These are phyloP conservation scores for Leishmania aethiopica DNA, from an alignment of 208 protist genomes.

Conservation along the genomic window DNA sequence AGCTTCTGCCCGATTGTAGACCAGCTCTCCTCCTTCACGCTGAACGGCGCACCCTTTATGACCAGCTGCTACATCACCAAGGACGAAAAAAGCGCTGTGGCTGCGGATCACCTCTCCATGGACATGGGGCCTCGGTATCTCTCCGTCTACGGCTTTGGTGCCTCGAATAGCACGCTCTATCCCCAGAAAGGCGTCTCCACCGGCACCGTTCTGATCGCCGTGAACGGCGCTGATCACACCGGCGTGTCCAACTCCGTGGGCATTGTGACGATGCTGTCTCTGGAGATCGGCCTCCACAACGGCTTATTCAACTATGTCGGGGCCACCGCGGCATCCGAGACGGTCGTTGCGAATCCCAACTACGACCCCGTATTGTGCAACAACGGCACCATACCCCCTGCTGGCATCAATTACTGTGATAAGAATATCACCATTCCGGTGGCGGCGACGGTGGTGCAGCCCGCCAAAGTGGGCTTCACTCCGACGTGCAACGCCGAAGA, in stretches of 20 bases:
- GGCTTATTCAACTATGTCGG: conserved; percentile 84
- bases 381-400: neutral
- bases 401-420: conserved; percentile 30
- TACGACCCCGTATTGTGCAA: conserved; percentile 34
- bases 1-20: conserved; percentile 81
- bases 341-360: conserved; percentile 32
- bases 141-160: conserved; percentile 83
- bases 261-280: conserved; percentile 63
- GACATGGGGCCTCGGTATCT: conserved; percentile 48
- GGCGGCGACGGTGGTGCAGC: conserved; percentile 32
- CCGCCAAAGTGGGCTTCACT: conserved; percentile 73
- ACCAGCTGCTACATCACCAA: conserved; percentile 34
- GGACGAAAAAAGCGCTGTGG: conserved; percentile 1
- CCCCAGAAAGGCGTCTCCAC: conserved; percentile 41
- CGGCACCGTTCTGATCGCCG: conserved; percentile 64
- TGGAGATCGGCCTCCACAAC: conserved; percentile 72
- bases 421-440: conserved; percentile 21
- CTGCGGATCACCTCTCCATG: conserved; percentile 22
- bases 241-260: conserved; percentile 40
- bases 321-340: neutral
- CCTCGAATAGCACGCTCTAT: conserved; percentile 43
- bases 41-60: conserved; percentile 45
- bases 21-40: conserved; percentile 54
- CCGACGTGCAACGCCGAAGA: conserved; percentile 71
- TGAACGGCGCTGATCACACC: conserved; percentile 42